Percentiles rank a stretch among this genome's conserved stretches.
These are phyloP conservation scores for Andrographis paniculata DNA, from an alignment of 305 asterid genomes.

Conservation along the genomic window DNA sequence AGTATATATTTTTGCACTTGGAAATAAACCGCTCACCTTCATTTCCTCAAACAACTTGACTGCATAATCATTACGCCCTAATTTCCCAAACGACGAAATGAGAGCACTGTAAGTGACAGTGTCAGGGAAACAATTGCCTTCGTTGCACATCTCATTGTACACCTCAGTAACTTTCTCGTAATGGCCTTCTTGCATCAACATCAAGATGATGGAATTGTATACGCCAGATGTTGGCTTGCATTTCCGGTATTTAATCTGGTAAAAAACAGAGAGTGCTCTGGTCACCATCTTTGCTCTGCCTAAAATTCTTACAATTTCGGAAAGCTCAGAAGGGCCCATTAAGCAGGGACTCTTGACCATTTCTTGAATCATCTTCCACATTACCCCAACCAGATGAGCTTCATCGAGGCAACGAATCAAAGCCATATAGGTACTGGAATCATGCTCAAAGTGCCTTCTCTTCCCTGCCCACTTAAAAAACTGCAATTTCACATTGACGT, in stretches of 20 bases:
- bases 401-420: slow-evolving; percentile 66
- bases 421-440: slow-evolving; percentile 61
- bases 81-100: slow-evolving; percentile 57
- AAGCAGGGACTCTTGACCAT: slow-evolving; percentile 58
- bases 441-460: slow-evolving; percentile 78
- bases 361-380: slow-evolving; percentile 79
- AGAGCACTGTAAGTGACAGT: slow-evolving; percentile 76
- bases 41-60: slow-evolving; percentile 80
- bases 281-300: slow-evolving; percentile 81
- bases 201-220: slow-evolving; percentile 68
- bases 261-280: slow-evolving; percentile 64
- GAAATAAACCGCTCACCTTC: slow-evolving; percentile 72
- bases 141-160: slow-evolving; percentile 78
- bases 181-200: slow-evolving; percentile 87
- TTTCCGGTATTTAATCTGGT: slow-evolving; percentile 68
- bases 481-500: slow-evolving; percentile 66
- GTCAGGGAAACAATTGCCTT: slow-evolving; percentile 72
- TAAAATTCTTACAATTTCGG: slow-evolving; percentile 50
- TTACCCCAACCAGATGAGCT: slow-evolving; percentile 52
- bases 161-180: slow-evolving; percentile 76
- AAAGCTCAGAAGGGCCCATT: slow-evolving; percentile 53
- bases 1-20: slow-evolving; percentile 79
- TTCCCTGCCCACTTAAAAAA: slow-evolving; percentile 91
- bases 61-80: slow-evolving; percentile 63
- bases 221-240: slow-evolving; percentile 73